These are phyloP conservation scores for Xylaria sp. DNA, from an alignment of 2,329 filamentous ascomycete species.

Conservation along the genomic window DNA sequence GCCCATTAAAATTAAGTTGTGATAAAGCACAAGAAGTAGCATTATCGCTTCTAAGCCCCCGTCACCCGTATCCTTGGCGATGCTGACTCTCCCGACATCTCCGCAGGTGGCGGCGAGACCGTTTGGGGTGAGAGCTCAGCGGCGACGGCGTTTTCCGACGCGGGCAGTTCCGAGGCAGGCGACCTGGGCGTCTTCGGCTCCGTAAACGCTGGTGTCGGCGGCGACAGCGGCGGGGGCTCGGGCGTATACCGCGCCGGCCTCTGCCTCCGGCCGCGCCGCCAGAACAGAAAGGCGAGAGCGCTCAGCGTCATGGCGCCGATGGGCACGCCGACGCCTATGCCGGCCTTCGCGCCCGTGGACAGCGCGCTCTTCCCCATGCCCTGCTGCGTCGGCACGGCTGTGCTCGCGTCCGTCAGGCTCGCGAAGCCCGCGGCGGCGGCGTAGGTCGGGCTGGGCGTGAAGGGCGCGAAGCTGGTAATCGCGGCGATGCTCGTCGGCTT, in stretches of 20 bases:
- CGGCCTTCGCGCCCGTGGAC: background rate
- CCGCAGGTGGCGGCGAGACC: background rate
- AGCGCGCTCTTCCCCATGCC: background rate
- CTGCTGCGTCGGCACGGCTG: background rate
- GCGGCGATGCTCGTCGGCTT: background rate
- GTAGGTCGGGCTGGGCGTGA: background rate
- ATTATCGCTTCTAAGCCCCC: no score
- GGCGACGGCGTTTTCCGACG: background rate
- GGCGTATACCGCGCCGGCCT: background rate
- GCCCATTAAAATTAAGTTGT: no score
- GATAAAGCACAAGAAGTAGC: no score
- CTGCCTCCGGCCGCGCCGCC: background rate
- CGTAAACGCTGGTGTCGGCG: no score
- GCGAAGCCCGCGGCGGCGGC: background rate
- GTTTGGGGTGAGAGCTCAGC: background rate
- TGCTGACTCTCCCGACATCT: background rate
- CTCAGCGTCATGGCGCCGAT: background rate
- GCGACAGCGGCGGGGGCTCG: background rate
- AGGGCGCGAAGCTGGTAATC: background rate
- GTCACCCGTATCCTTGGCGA: no score
- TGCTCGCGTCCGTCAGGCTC: background rate
- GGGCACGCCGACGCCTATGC: constrained; percentile 7
- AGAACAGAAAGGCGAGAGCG: background rate
- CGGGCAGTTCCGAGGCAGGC: background rate
- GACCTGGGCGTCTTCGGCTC: background rate